phyloP scores from a whole-genome alignment of 768 basidiomycete species.

The Mycena vulgaris region DNA sequence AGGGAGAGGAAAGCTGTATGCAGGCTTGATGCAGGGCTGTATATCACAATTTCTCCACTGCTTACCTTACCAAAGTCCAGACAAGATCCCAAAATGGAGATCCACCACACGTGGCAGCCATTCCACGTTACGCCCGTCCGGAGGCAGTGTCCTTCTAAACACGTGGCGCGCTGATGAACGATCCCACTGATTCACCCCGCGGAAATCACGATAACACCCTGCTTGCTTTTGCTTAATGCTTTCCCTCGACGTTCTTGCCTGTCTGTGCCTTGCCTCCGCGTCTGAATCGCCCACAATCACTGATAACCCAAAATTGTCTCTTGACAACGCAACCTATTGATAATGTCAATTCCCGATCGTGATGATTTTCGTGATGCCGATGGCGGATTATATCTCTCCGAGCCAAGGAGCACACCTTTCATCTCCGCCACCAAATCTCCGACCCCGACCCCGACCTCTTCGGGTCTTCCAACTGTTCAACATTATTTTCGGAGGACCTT shows the following conservation, averaged over 20 bases:
- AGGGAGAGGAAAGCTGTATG: not conserved
- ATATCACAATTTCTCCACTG: slow-evolving; percentile 19
- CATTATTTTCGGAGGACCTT: no score
- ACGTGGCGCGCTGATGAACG: slow-evolving; percentile 2
- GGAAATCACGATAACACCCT: no score
- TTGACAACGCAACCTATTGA: not conserved
- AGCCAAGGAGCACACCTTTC: no score
- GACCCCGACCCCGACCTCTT: not conserved
- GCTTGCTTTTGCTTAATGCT: no score
- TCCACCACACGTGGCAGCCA: slow-evolving; percentile 15
- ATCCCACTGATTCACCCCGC: no score
- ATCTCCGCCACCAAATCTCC: not conserved
- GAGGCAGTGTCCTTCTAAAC: slow-evolving; percentile 1
- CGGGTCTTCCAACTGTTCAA: not conserved
- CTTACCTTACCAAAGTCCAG: not conserved
- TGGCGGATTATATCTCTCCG: not conserved
- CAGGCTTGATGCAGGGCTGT: not conserved
- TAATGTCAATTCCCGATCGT: slow-evolving; percentile 23
- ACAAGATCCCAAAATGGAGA: not conserved
- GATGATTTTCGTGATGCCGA: slow-evolving; percentile 25
- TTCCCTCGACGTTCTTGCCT: no score
- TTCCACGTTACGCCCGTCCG: not conserved
- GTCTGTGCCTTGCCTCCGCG: no score
- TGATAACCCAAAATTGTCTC: not conserved
- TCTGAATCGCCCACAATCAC: no score